Base-by-base conservation (phyloP, 495 filamentous ascomycete genomes). In the Friedmanniomyces simplex region DNA sequence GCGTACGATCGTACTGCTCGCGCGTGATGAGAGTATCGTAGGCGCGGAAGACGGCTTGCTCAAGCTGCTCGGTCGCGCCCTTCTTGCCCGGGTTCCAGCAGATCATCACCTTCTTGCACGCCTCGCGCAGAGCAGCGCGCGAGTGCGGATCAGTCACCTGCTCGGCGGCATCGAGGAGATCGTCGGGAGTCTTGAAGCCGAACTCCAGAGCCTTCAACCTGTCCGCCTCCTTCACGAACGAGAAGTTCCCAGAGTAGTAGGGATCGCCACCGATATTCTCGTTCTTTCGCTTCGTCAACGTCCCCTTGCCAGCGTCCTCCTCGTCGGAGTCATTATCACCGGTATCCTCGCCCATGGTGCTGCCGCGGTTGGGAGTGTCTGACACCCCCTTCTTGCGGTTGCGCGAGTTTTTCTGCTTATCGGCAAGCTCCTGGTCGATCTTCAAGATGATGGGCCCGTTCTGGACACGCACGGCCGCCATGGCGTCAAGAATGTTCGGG, bases 81-180 rank as follows among this genome's bases (percentile, higher is more conserved):
- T 47, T 60, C 52, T 60, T 64, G 28, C 52, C 36, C 16, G 61
- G 57, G 20, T 49, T 53, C 61, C 61, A 64, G 42, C 37, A 32
- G 20, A 60, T 53, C 12, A 49, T 16, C 39, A 60, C 52, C 14
- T 60, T 24, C 26, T 59, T 55, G 58, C 39, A 43, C 18, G 14
- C 39, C 5, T 2, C 18, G 14, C 39, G 39, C 14, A 43, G 18
- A 16, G 39, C 39, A 43, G 39, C 14, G 14, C 39, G 39, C 39
- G 13, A 20, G 2, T n/a, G 14, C 39, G 39, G 39, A 16, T 43
- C 39, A 16, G 39, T 21, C 3, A 43, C 56, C 3, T 30, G 32
- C 21, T 59, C 55, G 13, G 39, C 57, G 2, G 39, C 50, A 21
- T 50, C 51, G 13, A 59, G 41, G 10, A 64, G 13, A 11, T 60